phyloP scores from a whole-genome alignment of 1,284 basidiomycete genomes.

The Xerocomus nothofagi region DNA sequence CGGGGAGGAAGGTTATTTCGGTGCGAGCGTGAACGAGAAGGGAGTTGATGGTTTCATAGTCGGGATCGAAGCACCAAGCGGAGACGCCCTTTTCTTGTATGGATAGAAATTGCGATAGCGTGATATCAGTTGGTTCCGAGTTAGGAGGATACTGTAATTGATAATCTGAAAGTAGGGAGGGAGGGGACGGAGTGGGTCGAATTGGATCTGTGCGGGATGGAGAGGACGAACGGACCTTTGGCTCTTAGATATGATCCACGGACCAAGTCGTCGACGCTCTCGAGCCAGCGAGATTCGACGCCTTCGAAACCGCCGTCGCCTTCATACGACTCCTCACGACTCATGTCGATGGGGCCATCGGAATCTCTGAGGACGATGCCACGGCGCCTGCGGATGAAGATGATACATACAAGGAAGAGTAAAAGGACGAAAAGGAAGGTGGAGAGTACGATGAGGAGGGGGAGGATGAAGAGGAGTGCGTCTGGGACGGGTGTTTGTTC shows the following conservation, averaged over 20 bases:
- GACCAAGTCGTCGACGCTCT: constrained; percentile 70
- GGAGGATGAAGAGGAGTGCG: constrained; percentile 81
- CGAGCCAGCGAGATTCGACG: constrained; percentile 92
- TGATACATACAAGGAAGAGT: constrained; percentile 84
- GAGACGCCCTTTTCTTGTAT: constrained; percentile 98
- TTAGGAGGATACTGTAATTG: constrained; percentile 91
- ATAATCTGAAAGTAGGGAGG: constrained; percentile 59
- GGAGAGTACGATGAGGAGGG: constrained; percentile 88
- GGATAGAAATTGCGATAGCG: constrained; percentile 92
- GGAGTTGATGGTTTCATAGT: constrained; percentile 90
- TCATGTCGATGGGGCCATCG: constrained; percentile 93
- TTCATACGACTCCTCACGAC: constrained; percentile 84
- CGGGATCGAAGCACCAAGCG: constrained; percentile 96
- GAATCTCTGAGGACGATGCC: constrained; percentile 83
- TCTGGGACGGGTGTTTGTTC: constrained; percentile 43
- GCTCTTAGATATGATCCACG: constrained; percentile 80
- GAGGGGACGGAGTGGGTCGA: constrained; percentile 4
- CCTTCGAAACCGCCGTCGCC: constrained; percentile 91
- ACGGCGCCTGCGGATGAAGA: constrained; percentile 78
- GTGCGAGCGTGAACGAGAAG: constrained; percentile 91
- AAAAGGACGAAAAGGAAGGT: constrained; percentile 92
- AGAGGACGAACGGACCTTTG: constrained; percentile 64
- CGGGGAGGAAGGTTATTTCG: constrained; percentile 93
- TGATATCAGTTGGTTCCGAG: constrained; percentile 93
- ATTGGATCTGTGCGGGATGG: background rate